phyloP scores from a whole-genome alignment of 2,329 filamentous ascomycete species.

The Thielaviopsis populi region DNA sequence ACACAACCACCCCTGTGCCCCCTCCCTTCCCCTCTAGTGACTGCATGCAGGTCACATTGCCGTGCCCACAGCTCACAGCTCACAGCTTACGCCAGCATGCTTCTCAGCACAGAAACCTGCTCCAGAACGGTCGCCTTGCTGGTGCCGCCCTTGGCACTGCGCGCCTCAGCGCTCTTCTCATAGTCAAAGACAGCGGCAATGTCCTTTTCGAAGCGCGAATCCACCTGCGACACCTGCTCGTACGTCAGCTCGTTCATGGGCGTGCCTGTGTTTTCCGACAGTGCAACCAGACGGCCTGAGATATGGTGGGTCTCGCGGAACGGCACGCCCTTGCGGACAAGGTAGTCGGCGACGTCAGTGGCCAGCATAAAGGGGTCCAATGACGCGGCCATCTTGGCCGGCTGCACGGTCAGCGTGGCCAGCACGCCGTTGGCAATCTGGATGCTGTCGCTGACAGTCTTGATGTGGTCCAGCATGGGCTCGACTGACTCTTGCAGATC shows the following conservation, averaged over 20 bases:
- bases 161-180: conserved; percentile 67
- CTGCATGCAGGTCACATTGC: neutral
- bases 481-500: conserved; percentile 80
- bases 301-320: conserved; percentile 74
- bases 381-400: conserved; percentile 63
- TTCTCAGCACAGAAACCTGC: conserved; percentile 41
- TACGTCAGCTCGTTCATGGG: conserved; percentile 56
- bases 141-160: conserved; percentile 61
- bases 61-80: neutral
- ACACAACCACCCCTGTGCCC: too few species aligned
- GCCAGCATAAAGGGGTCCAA: conserved; percentile 76
- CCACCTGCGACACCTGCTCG: conserved; percentile 52
- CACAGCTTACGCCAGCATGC: conserved; percentile 23
- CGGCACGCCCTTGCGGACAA: conserved; percentile 52
- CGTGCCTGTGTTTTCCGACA: conserved; percentile 48
- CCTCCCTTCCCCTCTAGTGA: too few species aligned
- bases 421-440: conserved; percentile 72
- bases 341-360: conserved; percentile 50
- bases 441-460: conserved; percentile 67
- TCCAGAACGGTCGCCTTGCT: conserved; percentile 52
- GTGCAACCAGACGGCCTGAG: conserved; percentile 52
- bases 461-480: conserved; percentile 70
- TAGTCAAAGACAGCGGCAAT: conserved; percentile 62
- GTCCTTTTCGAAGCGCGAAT: conserved; percentile 55
- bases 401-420: conserved; percentile 52